A percentile compares a stretch with the other conserved stretches of the same genome.
phyloP scores from a whole-genome alignment of 2,329 filamentous ascomycete species.

The Coccinonectria pachysandricola region DNA sequence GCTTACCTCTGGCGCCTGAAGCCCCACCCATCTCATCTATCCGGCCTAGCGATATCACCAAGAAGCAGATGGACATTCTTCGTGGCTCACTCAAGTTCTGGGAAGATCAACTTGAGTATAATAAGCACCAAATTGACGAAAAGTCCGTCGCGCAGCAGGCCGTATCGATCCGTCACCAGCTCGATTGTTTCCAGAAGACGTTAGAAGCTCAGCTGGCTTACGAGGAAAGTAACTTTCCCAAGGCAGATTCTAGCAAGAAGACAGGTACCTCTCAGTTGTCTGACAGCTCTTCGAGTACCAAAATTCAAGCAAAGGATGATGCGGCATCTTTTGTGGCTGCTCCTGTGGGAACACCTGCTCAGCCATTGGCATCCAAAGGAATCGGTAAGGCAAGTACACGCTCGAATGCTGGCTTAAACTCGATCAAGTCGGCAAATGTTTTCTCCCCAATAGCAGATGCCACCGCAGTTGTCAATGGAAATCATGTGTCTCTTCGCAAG shows the following conservation, averaged over 20 bases:
- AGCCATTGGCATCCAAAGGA: too few species aligned
- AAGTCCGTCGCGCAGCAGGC: conserved; percentile 36
- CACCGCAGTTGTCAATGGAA: conserved; percentile 8
- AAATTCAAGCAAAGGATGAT: neutral
- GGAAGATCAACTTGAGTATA: conserved; percentile 50
- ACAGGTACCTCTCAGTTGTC: conserved; percentile 1
- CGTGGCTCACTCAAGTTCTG: conserved; percentile 43
- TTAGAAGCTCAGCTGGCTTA: conserved; percentile 33
- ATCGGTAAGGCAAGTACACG: too few species aligned
- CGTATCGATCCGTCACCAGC: conserved; percentile 31
- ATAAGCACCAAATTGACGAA: conserved; percentile 53
- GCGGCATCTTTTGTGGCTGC: neutral
- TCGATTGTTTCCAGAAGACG: conserved; percentile 39
- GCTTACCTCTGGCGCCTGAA: too few species aligned
- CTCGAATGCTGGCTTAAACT: conserved; percentile 16
- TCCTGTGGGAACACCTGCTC: too few species aligned
- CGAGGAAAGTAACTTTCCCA: conserved; percentile 34
- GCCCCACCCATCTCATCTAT: conserved; percentile 48
- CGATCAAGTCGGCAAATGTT: conserved; percentile 18
- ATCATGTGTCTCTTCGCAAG: conserved; percentile 22
- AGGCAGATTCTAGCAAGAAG: conserved; percentile 13
- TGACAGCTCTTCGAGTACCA: neutral
- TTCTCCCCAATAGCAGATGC: conserved; percentile 11
- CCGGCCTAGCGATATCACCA: conserved; percentile 49
- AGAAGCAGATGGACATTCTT: conserved; percentile 44